phyloP scores from a whole-genome alignment of 768 basidiomycete genomes.

The Lactarius evosmus region DNA sequence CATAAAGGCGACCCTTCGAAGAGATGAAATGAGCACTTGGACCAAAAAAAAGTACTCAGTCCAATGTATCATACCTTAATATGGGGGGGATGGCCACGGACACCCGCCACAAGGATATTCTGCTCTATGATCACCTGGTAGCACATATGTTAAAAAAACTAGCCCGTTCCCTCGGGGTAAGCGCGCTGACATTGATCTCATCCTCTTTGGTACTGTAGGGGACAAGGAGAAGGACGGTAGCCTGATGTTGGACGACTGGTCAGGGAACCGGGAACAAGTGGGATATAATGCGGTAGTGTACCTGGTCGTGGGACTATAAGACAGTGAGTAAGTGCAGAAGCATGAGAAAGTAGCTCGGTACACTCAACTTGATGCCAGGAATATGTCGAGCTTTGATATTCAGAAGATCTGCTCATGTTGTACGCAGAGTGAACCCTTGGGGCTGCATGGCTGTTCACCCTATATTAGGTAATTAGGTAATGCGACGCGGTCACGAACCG shows the following conservation, averaged over 20 bases:
- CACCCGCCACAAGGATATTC: slow-evolving; percentile 68
- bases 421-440: neutral
- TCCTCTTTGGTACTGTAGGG: slow-evolving; percentile 69
- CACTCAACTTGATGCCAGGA: slow-evolving; percentile 82
- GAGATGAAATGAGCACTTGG: neutral
- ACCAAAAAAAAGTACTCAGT: neutral
- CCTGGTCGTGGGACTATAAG: slow-evolving; percentile 82
- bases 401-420: slow-evolving; percentile 18
- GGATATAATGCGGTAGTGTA: slow-evolving; percentile 32
- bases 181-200: slow-evolving; percentile 50
- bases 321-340: slow-evolving; percentile 13
- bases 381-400: slow-evolving; percentile 43
- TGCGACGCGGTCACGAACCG: neutral
- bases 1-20: slow-evolving; percentile 68
- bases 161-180: neutral
- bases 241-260: slow-evolving; percentile 42
- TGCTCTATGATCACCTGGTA: slow-evolving; percentile 70
- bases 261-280: slow-evolving; percentile 25
- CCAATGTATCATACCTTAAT: slow-evolving; percentile 56
- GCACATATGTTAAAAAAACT: slow-evolving; percentile 14
- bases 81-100: slow-evolving; percentile 63
- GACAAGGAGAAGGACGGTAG: slow-evolving; percentile 71
- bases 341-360: neutral
- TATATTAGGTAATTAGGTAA: slow-evolving; percentile 19
- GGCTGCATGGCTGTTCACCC: neutral